Evolutionary conservation across 2,329 filamentous ascomycete genomes (phyloP), one percentile per base, ranked within the genome.

Genomic region (Ophiocordyceps camponoti-leonardi): DNA sequence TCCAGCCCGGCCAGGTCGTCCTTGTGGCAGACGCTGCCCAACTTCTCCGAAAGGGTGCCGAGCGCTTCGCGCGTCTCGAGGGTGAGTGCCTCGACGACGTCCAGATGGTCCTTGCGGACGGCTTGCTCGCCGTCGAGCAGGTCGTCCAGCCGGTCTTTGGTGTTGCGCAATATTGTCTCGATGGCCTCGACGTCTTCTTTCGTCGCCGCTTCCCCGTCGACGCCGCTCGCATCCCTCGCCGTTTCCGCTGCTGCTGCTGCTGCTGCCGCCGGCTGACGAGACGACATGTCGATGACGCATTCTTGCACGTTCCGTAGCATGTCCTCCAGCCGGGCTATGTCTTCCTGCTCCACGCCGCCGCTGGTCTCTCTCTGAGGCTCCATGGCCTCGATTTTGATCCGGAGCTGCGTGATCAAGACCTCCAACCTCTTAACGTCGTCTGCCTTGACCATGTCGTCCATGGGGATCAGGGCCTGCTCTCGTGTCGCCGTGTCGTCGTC

Each of bases 171-270:
- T 43, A 96, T 79, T 0, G 83, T 93, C 61, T 95, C 90, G 48
- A 96, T 88, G 12, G 86, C 86, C 49, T 90, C 79, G 0, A 88
- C 85, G 53, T 96, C 88, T 52, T 94, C 86, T 57, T 85, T 66
- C 58, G 52, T 69, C 54, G 53, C 70, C 55, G 48, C 65, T 47
- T 71, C 64, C 6, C 54, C 53, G 14, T 47, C 51, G 12, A 49
- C 48, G 10, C 48, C 46, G 4, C 43, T 47, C 10, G 37, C 28
- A 57, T 58, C 50, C 41, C 44, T 41, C 46, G 45, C 48, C 41
- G 46, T 48, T 19, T 45, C 51, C 12, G 50, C 44, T 13, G 49
- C 47, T 2, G 46, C 22, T 6, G 22, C 22, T 6, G 22, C 22
- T 6, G 49, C 47, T 2, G 46, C 47, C 5, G 48, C 42, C 19